A percentile compares a stretch with the other conserved stretches of the same genome.
Evolutionary conservation across 169 alveolate genomes (phyloP).

Genomic region (Eimeria maxima): DNA sequence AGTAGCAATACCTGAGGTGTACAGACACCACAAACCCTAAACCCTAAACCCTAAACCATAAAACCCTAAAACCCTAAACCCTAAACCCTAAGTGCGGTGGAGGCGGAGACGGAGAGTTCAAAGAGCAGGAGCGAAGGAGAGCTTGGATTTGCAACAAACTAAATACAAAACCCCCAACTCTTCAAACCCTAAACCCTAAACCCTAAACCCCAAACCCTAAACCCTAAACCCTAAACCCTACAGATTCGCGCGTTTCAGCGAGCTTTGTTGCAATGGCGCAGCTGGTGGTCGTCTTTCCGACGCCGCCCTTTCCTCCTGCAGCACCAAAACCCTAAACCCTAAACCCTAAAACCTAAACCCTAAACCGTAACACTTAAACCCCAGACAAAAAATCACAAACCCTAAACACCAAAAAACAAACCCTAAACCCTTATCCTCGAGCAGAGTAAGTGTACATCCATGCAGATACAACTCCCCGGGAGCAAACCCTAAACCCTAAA

Average conservation of each 20-base stretch:
- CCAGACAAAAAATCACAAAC: background rate
- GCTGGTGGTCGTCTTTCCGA: slow-evolving; percentile 99
- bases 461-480: too few species aligned
- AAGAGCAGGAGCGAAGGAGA: background rate
- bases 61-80: slow-evolving; percentile 8
- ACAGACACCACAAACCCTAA: slow-evolving; percentile 2
- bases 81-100: background rate
- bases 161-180: background rate
- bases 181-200: background rate
- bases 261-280: slow-evolving; percentile 97
- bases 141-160: background rate
- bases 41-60: slow-evolving; percentile 17
- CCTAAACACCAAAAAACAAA: background rate
- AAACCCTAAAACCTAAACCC: slow-evolving; percentile 44
- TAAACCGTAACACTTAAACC: slow-evolving; percentile 10
- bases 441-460: background rate
- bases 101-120: background rate
- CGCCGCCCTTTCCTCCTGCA: slow-evolving; percentile 99
- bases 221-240: slow-evolving; percentile 83
- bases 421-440: background rate
- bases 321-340: slow-evolving; percentile 36
- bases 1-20: slow-evolving; percentile 95
- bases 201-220: slow-evolving; percentile 30
- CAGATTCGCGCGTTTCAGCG: slow-evolving; percentile 96
- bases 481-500: slow-evolving; percentile 1